phyloP scores from a whole-genome alignment of 2,329 filamentous ascomycete genomes.

The Fusarium falciforme region DNA sequence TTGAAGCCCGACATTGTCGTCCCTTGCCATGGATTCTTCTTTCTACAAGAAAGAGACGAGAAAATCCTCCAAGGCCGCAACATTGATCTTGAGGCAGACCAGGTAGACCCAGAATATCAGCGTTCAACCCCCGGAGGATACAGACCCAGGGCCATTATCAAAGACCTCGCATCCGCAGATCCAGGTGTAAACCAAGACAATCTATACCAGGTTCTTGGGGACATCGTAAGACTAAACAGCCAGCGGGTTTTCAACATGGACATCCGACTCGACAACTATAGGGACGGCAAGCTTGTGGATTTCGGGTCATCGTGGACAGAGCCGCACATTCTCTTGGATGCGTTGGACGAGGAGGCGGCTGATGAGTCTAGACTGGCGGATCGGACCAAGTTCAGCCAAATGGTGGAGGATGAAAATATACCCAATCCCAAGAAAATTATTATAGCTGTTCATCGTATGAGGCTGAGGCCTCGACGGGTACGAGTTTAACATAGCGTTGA shows the following conservation, averaged over 20 bases:
- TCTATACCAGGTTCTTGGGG: not conserved
- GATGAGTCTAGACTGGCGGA: constrained; percentile 11
- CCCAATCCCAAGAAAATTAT: not conserved
- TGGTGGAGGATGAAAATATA: constrained; percentile 28
- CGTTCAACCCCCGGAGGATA: not conserved
- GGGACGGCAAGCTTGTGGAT: not conserved
- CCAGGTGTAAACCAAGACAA: not conserved
- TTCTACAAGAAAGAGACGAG: not conserved
- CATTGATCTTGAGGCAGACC: not conserved
- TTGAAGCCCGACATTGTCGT: not conserved
- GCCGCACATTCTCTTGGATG: constrained; percentile 26
- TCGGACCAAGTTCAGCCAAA: constrained; percentile 26
- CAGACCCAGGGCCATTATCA: not conserved
- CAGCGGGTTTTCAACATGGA: not conserved
- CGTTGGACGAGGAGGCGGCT: not conserved
- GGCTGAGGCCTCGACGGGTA: not conserved
- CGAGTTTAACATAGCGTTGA: not conserved
- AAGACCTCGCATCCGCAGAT: not conserved
- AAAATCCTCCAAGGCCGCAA: not conserved
- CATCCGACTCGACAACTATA: not conserved
- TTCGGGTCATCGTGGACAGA: constrained; percentile 32
- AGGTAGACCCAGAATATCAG: not conserved
- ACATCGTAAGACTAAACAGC: not conserved
- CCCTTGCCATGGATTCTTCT: not conserved
- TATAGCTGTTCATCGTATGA: constrained; percentile 9